Percentiles rank a stretch among this genome's conserved stretches.
phyloP scores from a whole-genome alignment of 2,329 filamentous ascomycete genomes.

The Talaromyces sp. region DNA sequence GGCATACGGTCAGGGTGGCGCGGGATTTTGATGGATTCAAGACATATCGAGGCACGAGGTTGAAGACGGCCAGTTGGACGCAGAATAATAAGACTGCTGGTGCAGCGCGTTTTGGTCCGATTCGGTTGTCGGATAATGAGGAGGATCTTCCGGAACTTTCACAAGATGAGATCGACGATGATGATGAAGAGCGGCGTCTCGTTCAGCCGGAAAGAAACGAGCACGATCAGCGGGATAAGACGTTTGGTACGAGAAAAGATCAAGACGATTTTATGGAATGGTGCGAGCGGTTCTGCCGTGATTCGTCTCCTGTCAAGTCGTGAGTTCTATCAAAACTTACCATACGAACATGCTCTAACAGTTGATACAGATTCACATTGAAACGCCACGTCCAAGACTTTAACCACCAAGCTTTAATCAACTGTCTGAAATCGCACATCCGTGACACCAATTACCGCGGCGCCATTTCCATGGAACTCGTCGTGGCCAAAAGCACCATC shows the following conservation, averaged over 20 bases:
- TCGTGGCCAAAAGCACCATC: slow-evolving; percentile 21
- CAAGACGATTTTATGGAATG: slow-evolving; percentile 18
- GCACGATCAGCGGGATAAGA: not conserved
- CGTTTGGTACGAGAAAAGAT: not conserved
- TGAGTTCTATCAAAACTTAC: slow-evolving; percentile 14
- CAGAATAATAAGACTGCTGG: slow-evolving; percentile 1
- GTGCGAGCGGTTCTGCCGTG: slow-evolving; percentile 32
- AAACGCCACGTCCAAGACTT: slow-evolving; percentile 26
- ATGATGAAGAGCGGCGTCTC: not conserved
- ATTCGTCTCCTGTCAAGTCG: slow-evolving; percentile 32
- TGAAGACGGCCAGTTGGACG: slow-evolving; percentile 12
- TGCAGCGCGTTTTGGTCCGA: slow-evolving; percentile 1
- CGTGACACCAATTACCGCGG: slow-evolving; percentile 33
- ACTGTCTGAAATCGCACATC: slow-evolving; percentile 29
- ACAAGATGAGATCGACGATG: not conserved
- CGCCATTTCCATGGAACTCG: slow-evolving; percentile 18
- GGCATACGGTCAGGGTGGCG: slow-evolving; percentile 16
- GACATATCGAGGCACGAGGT: slow-evolving; percentile 22
- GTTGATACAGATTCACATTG: slow-evolving; percentile 22
- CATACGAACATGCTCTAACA: not conserved
- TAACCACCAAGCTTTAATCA: slow-evolving; percentile 19
- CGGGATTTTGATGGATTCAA: slow-evolving; percentile 18
- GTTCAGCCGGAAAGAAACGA: not conserved
- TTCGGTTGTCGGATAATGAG: not conserved
- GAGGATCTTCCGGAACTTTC: not conserved